These are phyloP conservation scores for Wickerhamiella bombiphila DNA, from an alignment of 805 yeast species.

Conservation along the genomic window DNA sequence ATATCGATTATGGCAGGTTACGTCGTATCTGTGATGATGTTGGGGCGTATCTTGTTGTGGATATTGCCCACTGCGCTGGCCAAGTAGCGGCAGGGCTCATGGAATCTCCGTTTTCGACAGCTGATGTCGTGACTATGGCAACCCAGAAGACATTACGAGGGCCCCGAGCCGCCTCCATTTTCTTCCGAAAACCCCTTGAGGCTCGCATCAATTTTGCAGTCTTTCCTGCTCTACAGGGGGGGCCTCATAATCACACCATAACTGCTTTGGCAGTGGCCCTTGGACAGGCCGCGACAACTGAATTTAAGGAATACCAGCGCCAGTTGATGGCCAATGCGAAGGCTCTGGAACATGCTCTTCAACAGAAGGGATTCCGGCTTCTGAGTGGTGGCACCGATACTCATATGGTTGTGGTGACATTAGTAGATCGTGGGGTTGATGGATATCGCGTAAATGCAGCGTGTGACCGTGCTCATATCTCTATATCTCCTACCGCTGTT, in stretches of 20 bases:
- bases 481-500: constrained; percentile 89
- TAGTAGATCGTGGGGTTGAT: constrained; percentile 68
- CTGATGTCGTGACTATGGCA: constrained; percentile 96
- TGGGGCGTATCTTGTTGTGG: constrained; percentile 89
- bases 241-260: constrained; percentile 98
- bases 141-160: constrained; percentile 98
- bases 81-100: constrained; percentile 88
- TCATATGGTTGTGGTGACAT: constrained; percentile 83
- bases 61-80: constrained; percentile 98
- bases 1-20: constrained; percentile 92
- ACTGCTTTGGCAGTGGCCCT: constrained; percentile 94
- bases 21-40: constrained; percentile 87
- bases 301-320: constrained; percentile 75
- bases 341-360: constrained; percentile 59
- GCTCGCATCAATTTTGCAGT: constrained; percentile 92
- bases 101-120: constrained; percentile 89
- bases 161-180: constrained; percentile 99
- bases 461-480: constrained; percentile 86
- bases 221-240: constrained; percentile 99
- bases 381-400: constrained; percentile 95
- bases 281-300: constrained; percentile 84
- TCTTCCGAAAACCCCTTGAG: constrained; percentile 92
- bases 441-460: constrained; percentile 95
- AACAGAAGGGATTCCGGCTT: constrained; percentile 55
- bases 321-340: constrained; percentile 81